Base-by-base conservation (phyloP, 75 land plant genomes). In the Cupressus sempervirens region DNA sequence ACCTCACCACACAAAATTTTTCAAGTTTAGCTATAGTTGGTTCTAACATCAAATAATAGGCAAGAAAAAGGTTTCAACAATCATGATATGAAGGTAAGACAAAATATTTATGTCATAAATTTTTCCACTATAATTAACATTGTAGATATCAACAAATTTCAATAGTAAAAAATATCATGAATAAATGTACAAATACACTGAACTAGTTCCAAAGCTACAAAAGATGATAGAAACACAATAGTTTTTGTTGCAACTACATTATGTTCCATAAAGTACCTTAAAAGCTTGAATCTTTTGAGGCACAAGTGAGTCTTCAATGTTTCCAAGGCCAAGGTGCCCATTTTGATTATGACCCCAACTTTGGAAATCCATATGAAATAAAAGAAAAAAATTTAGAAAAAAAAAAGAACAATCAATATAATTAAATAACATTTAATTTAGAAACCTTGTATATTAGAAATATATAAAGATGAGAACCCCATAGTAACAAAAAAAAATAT, bases 271-370 rank as follows among this genome's bases (percentile, higher is more conserved):
- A 50, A 79, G 9, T 79, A 94, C 99, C 98, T 96, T 54, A 76
- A 97, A 96, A 38, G 96, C 95, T 80, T 90, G 89, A 77, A 97
- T 87, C 84, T 88, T 94, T 76, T 88, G 93, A 81, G 99, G 99
- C 34, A 96, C 86, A 46, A 93, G 92, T 67, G 94, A 89, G 67
- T 96, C 99, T 54, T 96, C 98, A 20, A 92, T 93, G 85, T 89
- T 87, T 8, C 99, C 99, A 87, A 96, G 96, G 40, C 99, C 99
- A 48, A 97, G 98, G 81, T 97, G 99, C 41, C 99, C 99, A 92
- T 97, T 97, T 89, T 97, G 99, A 86, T 97, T 97, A 10, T 98
- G 85, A 7, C 99, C 99, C 99, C 99, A 97, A 82, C 99, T 97
- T 62, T 30, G 84, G 40, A 76, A 41, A 76, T n/a, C 70, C 50